Conservation (phyloP, 129 eudicot genomes). For the Artemisia annua region DNA sequence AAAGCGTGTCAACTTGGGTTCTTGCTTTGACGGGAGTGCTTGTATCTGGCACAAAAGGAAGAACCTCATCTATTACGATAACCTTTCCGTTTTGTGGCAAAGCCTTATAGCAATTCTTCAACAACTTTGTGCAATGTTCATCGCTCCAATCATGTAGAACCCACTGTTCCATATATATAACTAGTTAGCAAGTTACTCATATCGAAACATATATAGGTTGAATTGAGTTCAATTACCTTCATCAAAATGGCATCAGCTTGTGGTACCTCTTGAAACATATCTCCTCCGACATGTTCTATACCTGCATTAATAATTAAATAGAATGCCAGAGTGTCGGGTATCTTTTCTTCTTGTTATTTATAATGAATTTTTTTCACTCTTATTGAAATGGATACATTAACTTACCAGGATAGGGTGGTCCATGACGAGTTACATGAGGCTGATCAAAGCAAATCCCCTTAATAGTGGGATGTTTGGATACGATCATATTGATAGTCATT, state of each 20-base stretch:
- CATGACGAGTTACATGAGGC: slow-evolving; percentile 39
- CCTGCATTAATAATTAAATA: slow-evolving; percentile 17
- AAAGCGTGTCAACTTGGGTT: slow-evolving; percentile 15
- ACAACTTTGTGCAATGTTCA: slow-evolving; percentile 34
- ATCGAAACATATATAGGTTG: background rate
- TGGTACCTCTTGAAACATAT: slow-evolving; percentile 59
- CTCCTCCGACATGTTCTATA: slow-evolving; percentile 48
- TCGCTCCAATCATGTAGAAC: slow-evolving; percentile 55
- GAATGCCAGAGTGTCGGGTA: background rate
- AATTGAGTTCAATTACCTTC: slow-evolving; percentile 38
- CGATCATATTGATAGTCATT: slow-evolving; percentile 22
- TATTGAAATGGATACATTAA: background rate
- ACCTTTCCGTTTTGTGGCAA: slow-evolving; percentile 47
- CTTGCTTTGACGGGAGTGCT: background rate
- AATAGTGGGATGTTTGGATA: slow-evolving; percentile 33
- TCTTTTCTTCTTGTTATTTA: background rate
- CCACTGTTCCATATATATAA: slow-evolving; percentile 9
- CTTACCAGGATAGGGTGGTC: slow-evolving; percentile 35
- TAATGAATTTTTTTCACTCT: background rate
- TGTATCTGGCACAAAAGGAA: slow-evolving; percentile 28
- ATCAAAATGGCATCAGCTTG: slow-evolving; percentile 50
- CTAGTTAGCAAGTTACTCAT: background rate
- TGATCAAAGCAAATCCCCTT: slow-evolving; percentile 43
- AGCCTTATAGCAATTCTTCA: slow-evolving; percentile 53
- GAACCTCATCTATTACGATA: slow-evolving; percentile 37